Percentiles rank a stretch among this genome's conserved stretches.
These are phyloP conservation scores for Rhodotorula sp. DNA, from an alignment of 1,284 basidiomycete species.

Conservation along the genomic window DNA sequence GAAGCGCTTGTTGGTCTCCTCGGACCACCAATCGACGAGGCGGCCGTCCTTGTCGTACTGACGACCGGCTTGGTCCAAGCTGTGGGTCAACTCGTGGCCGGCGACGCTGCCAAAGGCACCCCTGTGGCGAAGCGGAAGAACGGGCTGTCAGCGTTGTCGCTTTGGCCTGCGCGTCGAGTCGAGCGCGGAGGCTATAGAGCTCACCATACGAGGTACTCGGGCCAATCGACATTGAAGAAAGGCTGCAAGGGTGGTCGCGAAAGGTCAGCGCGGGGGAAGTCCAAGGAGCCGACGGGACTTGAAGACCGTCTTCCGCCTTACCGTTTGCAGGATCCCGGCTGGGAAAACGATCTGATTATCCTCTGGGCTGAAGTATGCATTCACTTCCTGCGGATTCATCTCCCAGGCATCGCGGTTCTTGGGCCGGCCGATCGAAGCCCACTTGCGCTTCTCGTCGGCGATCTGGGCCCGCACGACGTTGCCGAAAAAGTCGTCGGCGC, in stretches of 20 bases:
- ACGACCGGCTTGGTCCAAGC: constrained; percentile 87
- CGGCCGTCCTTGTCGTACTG: constrained; percentile 56
- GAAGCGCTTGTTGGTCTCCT: constrained; percentile 73
- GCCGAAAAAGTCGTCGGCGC: constrained; percentile 73
- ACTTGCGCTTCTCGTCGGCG: constrained; percentile 56
- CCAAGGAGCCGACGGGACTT: not conserved
- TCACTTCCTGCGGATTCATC: constrained; percentile 67
- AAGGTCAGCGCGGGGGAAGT: not conserved
- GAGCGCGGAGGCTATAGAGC: too few species aligned
- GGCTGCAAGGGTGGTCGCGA: constrained; percentile 51
- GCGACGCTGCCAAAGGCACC: constrained; percentile 84
- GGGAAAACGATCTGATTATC: constrained; percentile 93
- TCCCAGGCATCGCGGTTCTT: constrained; percentile 80
- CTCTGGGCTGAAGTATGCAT: constrained; percentile 56
- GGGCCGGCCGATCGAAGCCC: constrained; percentile 71
- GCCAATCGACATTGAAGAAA: constrained; percentile 86
- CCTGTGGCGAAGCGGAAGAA: too few species aligned
- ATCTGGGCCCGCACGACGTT: constrained; percentile 67
- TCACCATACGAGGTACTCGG: constrained; percentile 79
- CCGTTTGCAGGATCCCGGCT: constrained; percentile 78
- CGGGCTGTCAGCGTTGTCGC: too few species aligned
- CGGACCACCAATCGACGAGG: constrained; percentile 67
- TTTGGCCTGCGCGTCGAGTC: too few species aligned
- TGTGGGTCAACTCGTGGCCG: constrained; percentile 86
- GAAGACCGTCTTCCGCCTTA: not conserved